Conservation (phyloP, 306 rosid genomes). For the Rubus idaeus region DNA sequence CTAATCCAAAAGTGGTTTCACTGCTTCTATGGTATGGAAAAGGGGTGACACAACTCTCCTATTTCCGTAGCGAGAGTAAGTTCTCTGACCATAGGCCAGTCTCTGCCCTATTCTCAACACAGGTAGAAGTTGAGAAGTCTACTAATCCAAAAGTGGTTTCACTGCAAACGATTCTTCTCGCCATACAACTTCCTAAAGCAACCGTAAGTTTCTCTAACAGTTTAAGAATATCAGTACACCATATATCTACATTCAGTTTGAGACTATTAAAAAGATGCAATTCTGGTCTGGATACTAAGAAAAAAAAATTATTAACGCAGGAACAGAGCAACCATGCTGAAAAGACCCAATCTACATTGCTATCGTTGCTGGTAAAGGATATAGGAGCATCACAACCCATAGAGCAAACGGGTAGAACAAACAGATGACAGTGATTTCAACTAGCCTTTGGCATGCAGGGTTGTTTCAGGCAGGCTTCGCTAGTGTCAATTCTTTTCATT, state of each 20-base stretch:
- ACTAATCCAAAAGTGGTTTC: conserved; percentile 21
- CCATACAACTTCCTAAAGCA: conserved; percentile 31
- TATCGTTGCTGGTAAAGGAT: conserved; percentile 36
- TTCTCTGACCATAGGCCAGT: conserved; percentile 98
- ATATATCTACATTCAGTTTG: not conserved
- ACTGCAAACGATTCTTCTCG: conserved; percentile 28
- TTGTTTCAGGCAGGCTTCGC: conserved; percentile 13
- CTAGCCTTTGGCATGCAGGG: conserved; percentile 7
- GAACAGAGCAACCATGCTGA: conserved; percentile 25
- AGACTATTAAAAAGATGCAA: not conserved
- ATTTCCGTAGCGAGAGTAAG: conserved; percentile 83
- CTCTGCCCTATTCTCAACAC: conserved; percentile 79
- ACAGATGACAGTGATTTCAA: conserved; percentile 15
- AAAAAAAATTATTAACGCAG: conserved; percentile 29
- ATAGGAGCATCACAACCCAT: conserved; percentile 26
- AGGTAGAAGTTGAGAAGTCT: conserved; percentile 38
- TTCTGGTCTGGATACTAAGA: not conserved
- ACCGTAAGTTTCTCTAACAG: conserved; percentile 43
- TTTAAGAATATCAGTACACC: not conserved
- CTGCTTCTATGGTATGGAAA: conserved; percentile 92
- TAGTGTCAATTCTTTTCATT: not conserved
- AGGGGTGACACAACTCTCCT: conserved; percentile 79
- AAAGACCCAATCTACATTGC: conserved; percentile 34
- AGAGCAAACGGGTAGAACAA: not conserved
- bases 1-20: conserved; percentile 38